A percentile compares a stretch with the other conserved stretches of the same genome.
Evolutionary conservation across 2,329 filamentous ascomycete genomes (phyloP).

Genomic region (Arthrinium phaeospermum): DNA sequence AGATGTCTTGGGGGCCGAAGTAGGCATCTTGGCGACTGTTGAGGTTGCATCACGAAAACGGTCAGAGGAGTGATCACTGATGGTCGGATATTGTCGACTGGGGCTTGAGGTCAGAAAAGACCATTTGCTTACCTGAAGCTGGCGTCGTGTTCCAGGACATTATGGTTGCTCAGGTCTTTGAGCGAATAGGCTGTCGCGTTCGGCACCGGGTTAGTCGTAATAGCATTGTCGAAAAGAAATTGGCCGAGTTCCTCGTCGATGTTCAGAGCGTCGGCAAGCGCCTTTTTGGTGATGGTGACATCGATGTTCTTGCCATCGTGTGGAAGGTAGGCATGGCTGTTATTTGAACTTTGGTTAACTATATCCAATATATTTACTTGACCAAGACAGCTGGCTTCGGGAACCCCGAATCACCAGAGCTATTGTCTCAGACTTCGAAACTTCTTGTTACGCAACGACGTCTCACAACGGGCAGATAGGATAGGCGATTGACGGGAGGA

Average conservation of each 20-base stretch:
- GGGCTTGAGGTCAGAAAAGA: too few species aligned
- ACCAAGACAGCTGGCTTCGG: background rate
- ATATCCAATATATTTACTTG: background rate
- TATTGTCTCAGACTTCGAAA: background rate
- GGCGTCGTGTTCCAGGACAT: conserved; percentile 56
- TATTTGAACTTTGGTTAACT: background rate
- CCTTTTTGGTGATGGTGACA: background rate
- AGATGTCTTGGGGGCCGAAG: conserved; percentile 57
- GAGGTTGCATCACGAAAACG: background rate
- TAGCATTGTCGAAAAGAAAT: background rate
- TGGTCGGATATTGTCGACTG: background rate
- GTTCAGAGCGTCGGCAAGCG: background rate
- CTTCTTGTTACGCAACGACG: background rate
- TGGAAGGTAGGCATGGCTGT: background rate
- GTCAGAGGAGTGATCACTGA: conserved; percentile 9
- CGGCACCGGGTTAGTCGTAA: conserved; percentile 12
- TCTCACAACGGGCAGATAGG: background rate
- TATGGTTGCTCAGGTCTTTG: conserved; percentile 52
- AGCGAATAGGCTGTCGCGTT: conserved; percentile 23
- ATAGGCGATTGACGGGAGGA: background rate
- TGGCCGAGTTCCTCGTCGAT: background rate
- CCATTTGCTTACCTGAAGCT: conserved; percentile 41
- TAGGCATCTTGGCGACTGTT: conserved; percentile 53
- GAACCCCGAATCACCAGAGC: background rate
- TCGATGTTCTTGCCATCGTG: conserved; percentile 16